Evolutionary conservation across 2,329 filamentous ascomycete species (phyloP).

Genomic region (Cladosporium sp.): DNA sequence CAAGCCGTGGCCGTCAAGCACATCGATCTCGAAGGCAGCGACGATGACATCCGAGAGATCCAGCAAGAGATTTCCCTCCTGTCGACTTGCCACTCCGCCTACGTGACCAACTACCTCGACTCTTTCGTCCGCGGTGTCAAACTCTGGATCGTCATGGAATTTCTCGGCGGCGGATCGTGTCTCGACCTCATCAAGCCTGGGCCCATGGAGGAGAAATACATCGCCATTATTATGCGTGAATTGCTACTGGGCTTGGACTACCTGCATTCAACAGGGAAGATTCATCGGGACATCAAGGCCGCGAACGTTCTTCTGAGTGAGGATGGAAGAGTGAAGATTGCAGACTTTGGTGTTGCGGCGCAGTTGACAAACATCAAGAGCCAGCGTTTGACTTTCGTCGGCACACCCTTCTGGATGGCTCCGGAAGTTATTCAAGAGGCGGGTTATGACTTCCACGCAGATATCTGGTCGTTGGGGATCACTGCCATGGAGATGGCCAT

Average conservation of each 20-base stretch:
- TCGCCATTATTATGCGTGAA: slow-evolving; percentile 91
- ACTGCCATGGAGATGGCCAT: slow-evolving; percentile 86
- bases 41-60: slow-evolving; percentile 97
- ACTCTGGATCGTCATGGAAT: slow-evolving; percentile 99
- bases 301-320: slow-evolving; percentile 89
- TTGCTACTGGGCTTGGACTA: slow-evolving; percentile 88
- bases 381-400: slow-evolving; percentile 94
- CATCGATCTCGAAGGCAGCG: slow-evolving; percentile 98
- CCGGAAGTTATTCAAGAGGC: slow-evolving; percentile 91
- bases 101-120: slow-evolving; percentile 92
- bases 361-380: slow-evolving; percentile 98
- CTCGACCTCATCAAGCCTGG: slow-evolving; percentile 91
- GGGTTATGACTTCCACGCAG: slow-evolving; percentile 80
- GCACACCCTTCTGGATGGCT: slow-evolving; percentile 97
- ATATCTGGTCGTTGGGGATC: slow-evolving; percentile 91
- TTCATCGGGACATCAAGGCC: slow-evolving; percentile 95
- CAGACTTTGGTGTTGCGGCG: slow-evolving; percentile 94
- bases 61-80: slow-evolving; percentile 95
- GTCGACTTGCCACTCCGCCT: slow-evolving; percentile 89
- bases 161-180: slow-evolving; percentile 89
- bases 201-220: slow-evolving; percentile 81
- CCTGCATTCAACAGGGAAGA: slow-evolving; percentile 88
- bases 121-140: slow-evolving; percentile 96
- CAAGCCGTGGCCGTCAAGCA: slow-evolving; percentile 95
- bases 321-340: slow-evolving; percentile 86